A percentile compares a stretch with the other conserved stretches of the same genome.
These are phyloP conservation scores for Kwoniella dendrophila DNA, from an alignment of 768 basidiomycete species.

Conservation along the genomic window DNA sequence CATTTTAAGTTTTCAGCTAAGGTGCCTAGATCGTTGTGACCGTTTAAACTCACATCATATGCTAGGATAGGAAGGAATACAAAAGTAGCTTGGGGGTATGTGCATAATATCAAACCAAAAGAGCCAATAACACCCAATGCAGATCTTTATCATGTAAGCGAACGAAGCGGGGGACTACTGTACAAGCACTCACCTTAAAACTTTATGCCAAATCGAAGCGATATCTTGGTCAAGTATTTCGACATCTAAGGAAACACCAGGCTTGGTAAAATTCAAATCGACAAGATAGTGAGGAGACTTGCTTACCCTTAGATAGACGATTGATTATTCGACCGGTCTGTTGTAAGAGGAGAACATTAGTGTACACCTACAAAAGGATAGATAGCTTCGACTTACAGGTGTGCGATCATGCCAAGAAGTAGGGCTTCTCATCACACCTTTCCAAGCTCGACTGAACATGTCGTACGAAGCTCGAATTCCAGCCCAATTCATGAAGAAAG, in stretches of 20 bases:
- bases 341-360: background rate
- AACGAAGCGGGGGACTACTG: too few species aligned
- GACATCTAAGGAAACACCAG: constrained; percentile 43
- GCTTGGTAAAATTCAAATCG: background rate
- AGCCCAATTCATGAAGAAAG: constrained; percentile 40
- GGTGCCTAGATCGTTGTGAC: too few species aligned
- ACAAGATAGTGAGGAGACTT: background rate
- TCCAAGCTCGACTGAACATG: constrained; percentile 65
- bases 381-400: constrained; percentile 17
- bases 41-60: too few species aligned
- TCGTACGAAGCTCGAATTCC: constrained; percentile 57
- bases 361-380: background rate
- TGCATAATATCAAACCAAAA: constrained; percentile 43
- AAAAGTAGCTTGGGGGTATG: constrained; percentile 44
- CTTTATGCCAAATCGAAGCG: constrained; percentile 30
- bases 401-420: constrained; percentile 74
- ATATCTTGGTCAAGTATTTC: constrained; percentile 53
- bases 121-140: constrained; percentile 40
- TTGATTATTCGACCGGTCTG: constrained; percentile 47
- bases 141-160: too few species aligned
- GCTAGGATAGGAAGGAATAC: too few species aligned
- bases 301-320: constrained; percentile 40
- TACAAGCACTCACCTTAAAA: constrained; percentile 33
- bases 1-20: too few species aligned
- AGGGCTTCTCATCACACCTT: constrained; percentile 65